Base-by-base conservation (phyloP, 2,329 filamentous ascomycete species). In the Aureobasidium sp. region DNA sequence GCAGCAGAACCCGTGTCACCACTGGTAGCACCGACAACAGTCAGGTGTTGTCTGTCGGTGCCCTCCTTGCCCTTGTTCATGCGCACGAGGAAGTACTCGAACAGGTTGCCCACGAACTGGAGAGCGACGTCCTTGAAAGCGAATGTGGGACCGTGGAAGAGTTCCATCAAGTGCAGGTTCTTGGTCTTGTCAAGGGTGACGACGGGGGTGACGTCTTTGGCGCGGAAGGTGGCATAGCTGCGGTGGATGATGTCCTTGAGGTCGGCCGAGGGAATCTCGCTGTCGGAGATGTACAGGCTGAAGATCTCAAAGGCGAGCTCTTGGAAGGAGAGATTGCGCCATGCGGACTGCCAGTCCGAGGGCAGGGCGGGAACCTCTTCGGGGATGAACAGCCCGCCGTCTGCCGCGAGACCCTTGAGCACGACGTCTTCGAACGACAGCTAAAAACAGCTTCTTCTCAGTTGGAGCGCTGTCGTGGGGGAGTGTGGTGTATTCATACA, bases 61-160 rank as follows among this genome's bases (percentile, higher is more conserved):
- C 85, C 84, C 29, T 79, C 77, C 77, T 88, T 90, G 65, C 82
- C 84, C 70, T 83, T 70, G 66, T 94, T 94, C 73, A 83, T 84
- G 66, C 89, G 79, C 5, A 86, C 81, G 13, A 94, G 79, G 73
- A 94, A 93, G 73, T 93, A 94, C 74, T 95, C 89, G 66, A 95
- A 97, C 2, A 99, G 79, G 69, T 99, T 97, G n/a, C 94, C 94
- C 2, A 99, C 78, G 70, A 96, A 94, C 68, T 97, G 93, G 64
- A 97, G 79, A 17, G 92, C 92, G 55, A 92, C 89, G 74, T 97
- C 93, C 76, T 97, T 96, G 79, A 97, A 97, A 2, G 93, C 88
- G 72, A 91, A 96, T 0, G 88, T 97, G 5, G 92, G 94, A 1
- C 94, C 94, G 73, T 97, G 93, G 80, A 97, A 99, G 45, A 99